Conservation (phyloP, 257 asterid species). For the Nyctanthes arbortristis region DNA sequence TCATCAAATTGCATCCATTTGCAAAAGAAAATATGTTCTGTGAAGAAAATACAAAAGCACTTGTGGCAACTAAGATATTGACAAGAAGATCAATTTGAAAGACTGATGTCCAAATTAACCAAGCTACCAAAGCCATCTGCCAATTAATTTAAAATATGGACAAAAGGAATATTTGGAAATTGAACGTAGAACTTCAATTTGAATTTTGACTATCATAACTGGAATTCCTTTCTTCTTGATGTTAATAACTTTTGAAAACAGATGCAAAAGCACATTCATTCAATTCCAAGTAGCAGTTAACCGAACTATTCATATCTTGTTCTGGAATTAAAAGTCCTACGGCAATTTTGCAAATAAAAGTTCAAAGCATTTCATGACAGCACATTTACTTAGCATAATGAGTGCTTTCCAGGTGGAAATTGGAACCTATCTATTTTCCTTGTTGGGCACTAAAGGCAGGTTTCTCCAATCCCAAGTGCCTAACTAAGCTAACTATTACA, state of each 20-base stretch:
- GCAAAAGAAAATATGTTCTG: constrained; percentile 4
- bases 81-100: background rate
- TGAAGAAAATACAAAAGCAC: constrained; percentile 3
- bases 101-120: background rate
- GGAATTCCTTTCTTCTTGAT: too few species aligned
- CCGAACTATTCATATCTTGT: too few species aligned
- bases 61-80: background rate
- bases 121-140: background rate
- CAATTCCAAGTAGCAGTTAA: constrained; percentile 1
- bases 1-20: constrained; percentile 9
- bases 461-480: background rate
- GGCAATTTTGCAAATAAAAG: too few species aligned
- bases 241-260: background rate
- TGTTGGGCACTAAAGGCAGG: background rate
- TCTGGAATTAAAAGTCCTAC: too few species aligned
- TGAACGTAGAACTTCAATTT: too few species aligned
- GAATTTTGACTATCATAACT: too few species aligned
- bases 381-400: too few species aligned
- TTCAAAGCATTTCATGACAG: too few species aligned
- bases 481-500: background rate
- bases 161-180: too few species aligned
- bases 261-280: background rate
- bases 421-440: too few species aligned
- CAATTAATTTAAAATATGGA: too few species aligned
- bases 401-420: too few species aligned